These are phyloP conservation scores for Lepidopterella palustris DNA, from an alignment of 495 filamentous ascomycete genomes.

Conservation along the genomic window DNA sequence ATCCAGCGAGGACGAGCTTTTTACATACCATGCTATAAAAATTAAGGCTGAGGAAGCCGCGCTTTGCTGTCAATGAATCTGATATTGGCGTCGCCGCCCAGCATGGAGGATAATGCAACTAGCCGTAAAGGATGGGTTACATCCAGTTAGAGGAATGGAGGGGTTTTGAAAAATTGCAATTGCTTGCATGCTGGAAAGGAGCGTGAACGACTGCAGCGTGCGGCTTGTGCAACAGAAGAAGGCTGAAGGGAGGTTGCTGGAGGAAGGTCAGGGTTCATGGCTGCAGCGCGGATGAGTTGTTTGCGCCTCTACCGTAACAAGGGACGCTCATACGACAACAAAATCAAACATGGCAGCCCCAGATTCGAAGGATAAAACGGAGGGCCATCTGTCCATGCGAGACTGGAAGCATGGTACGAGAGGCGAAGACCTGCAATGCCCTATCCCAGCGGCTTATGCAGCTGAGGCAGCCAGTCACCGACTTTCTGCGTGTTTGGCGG, in stretches of 20 bases:
- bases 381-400: neutral
- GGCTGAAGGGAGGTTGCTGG: conserved; percentile 12
- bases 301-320: conserved; percentile 3
- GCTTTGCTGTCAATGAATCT: conserved; percentile 28
- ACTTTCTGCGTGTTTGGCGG: too few relatives aligned
- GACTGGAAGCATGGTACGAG: neutral
- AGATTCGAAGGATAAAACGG: conserved; percentile 8
- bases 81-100: conserved; percentile 18
- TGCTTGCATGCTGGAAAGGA: conserved; percentile 25
- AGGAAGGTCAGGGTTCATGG: conserved; percentile 9
- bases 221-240: conserved; percentile 24
- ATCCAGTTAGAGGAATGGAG: conserved; percentile 4
- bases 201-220: conserved; percentile 17
- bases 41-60: conserved; percentile 8
- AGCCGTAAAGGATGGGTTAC: conserved; percentile 4
- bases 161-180: conserved; percentile 23
- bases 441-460: neutral
- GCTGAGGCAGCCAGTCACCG: too few relatives aligned
- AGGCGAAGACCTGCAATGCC: neutral
- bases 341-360: conserved; percentile 19
- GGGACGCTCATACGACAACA: neutral
- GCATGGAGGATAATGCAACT: neutral
- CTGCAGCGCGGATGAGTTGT: conserved; percentile 3
- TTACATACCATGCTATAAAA: conserved; percentile 27
- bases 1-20: conserved; percentile 2